Base-by-base conservation (phyloP, 2,329 filamentous ascomycete genomes). In the Neonectria ditissima region DNA sequence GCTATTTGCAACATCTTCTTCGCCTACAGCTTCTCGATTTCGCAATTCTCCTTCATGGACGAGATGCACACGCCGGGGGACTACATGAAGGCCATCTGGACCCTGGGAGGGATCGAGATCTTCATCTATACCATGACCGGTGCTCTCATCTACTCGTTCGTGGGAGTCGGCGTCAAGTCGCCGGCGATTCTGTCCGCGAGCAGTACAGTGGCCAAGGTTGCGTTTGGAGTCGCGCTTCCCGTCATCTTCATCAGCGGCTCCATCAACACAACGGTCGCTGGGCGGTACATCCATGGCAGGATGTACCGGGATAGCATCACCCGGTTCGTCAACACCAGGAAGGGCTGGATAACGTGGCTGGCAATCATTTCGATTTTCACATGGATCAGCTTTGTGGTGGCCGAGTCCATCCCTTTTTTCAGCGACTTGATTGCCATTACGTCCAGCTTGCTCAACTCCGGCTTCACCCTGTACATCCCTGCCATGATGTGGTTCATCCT, bases 341-440 rank as follows among this genome's bases (percentile, higher is more conserved):
- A 65, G 47, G 68, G 79, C 16, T 80, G 79, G 79, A 63, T 75
- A 51, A 76, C 76, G 5, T 91, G 91, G 91, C 72, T 88, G 5
- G 79, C 66, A 3, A 86, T 92, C 26, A 85, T 87, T 45, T 76
- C 82, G 1, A 68, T 75, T 34, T 75, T 89, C 30, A 92, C 89
- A 81, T 53, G 65, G 53, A 37, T 62, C 7, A 53, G 65, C 5
- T 67, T 65, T 28, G 54, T 89, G 9, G 51, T 90, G n/a, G 87
- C 88, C 85, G 86, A 90, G 71, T 86, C 88, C 1, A 89, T 93
- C 52, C 91, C 91, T 2, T 88, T 89, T 73, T 94, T 93, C 80
- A 87, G 86, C 65, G 82, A 90, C 51, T 79, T 93, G 51, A 79
- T 93, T n/a, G 79, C 80, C 59, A 80, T 84, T 69, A 79, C 73